A percentile compares a stretch with the other conserved stretches of the same genome.
Evolutionary conservation across 495 filamentous ascomycete genomes (phyloP).

Genomic region (Amniculicola lignicola): DNA sequence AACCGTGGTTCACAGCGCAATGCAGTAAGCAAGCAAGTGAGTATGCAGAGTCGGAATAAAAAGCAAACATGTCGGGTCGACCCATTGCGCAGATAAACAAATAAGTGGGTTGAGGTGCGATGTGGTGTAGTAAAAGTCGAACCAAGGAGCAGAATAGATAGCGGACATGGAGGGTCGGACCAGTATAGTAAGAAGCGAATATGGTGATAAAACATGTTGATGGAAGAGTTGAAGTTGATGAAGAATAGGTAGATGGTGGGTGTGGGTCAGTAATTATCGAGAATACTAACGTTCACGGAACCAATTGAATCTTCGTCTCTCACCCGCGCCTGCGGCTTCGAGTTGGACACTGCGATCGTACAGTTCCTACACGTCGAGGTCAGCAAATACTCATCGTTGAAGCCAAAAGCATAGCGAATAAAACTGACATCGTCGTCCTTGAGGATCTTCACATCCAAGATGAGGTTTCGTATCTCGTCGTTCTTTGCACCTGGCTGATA

Average conservation of each 20-base stretch:
- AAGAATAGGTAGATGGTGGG: not conserved
- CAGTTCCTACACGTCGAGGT: slow-evolving; percentile 49
- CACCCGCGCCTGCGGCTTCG: slow-evolving; percentile 42
- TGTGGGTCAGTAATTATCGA: too few species aligned
- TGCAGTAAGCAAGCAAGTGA: too few species aligned
- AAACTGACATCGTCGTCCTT: slow-evolving; percentile 61
- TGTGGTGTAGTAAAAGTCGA: too few species aligned
- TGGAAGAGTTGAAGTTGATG: not conserved
- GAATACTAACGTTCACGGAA: slow-evolving; percentile 36
- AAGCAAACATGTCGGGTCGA: too few species aligned
- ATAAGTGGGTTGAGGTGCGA: too few species aligned
- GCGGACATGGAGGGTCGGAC: too few species aligned
- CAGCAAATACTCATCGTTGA: not conserved
- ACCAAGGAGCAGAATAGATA: too few species aligned
- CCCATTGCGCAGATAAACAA: too few species aligned
- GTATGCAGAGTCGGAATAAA: too few species aligned
- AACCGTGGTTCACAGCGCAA: too few species aligned
- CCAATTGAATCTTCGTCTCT: slow-evolving; percentile 29
- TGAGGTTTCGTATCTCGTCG: slow-evolving; percentile 64
- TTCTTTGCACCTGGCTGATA: slow-evolving; percentile 67
- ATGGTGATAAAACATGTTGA: too few species aligned
- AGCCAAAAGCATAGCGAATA: not conserved
- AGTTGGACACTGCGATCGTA: slow-evolving; percentile 59
- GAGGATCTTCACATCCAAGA: slow-evolving; percentile 62
- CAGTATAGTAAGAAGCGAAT: too few species aligned